phyloP scores from a whole-genome alignment of 108 stramenopile genomes.

The Fragilaria crotonensis region DNA sequence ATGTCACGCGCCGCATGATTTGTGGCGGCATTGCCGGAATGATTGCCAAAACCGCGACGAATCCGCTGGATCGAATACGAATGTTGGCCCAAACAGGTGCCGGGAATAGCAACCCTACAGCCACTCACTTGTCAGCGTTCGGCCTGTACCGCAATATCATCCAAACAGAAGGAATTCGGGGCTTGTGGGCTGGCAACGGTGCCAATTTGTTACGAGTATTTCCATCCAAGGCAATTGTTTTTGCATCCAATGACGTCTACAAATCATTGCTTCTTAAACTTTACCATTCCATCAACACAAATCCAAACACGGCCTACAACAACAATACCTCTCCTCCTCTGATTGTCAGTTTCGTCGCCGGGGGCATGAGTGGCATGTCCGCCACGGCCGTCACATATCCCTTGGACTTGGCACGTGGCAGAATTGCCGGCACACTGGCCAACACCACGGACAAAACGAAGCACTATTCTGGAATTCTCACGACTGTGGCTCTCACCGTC shows the following conservation, averaged over 20 bases:
- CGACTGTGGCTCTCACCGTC: conserved; percentile 58
- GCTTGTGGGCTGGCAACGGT: conserved; percentile 89
- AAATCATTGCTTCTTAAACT: conserved; percentile 25
- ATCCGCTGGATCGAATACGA: conserved; percentile 83
- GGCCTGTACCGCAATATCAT: conserved; percentile 60
- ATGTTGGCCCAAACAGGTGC: conserved; percentile 89
- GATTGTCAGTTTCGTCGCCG: conserved; percentile 55
- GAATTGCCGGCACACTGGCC: conserved; percentile 78
- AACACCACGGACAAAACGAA: conserved; percentile 25
- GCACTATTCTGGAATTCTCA: conserved; percentile 65
- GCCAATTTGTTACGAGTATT: conserved; percentile 84
- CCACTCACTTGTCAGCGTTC: conserved; percentile 17
- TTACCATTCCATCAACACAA: conserved; percentile 12
- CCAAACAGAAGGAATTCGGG: conserved; percentile 69
- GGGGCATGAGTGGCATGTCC: conserved; percentile 80
- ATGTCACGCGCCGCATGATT: conserved; percentile 72
- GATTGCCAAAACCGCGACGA: conserved; percentile 89
- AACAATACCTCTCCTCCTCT: conserved; percentile 21
- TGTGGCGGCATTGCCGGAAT: conserved; percentile 86
- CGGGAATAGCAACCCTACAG: neutral
- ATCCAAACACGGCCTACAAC: neutral
- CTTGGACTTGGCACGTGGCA: conserved; percentile 78
- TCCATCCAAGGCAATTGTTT: conserved; percentile 79
- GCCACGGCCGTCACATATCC: conserved; percentile 80
- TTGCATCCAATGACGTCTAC: conserved; percentile 75